phyloP scores from a whole-genome alignment of 768 basidiomycete species.

The Basidioascus undulatus region DNA sequence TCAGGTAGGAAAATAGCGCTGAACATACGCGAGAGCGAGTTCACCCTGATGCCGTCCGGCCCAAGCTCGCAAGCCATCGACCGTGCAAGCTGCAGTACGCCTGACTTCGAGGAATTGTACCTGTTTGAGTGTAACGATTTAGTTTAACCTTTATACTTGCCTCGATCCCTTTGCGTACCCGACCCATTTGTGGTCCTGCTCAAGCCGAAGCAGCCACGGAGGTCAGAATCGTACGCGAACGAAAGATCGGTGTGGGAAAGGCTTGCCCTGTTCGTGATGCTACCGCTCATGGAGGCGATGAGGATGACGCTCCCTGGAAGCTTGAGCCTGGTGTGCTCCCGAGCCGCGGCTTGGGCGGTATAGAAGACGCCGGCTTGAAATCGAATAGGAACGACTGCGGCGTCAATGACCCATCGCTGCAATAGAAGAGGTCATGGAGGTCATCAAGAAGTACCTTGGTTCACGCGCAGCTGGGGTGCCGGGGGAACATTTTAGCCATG shows the following conservation, averaged over 20 bases:
- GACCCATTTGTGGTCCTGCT: constrained; percentile 46
- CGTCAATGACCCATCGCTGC: background rate
- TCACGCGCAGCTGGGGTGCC: background rate
- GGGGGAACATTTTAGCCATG: background rate
- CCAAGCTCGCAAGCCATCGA: constrained; percentile 66
- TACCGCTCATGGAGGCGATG: constrained; percentile 37
- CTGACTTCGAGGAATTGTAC: constrained; percentile 27
- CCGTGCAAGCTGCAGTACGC: constrained; percentile 53
- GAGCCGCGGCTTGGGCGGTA: constrained; percentile 36
- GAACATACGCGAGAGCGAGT: constrained; percentile 53
- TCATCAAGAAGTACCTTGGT: too few species aligned
- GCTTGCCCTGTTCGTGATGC: constrained; percentile 43
- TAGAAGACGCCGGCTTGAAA: constrained; percentile 26
- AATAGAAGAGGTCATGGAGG: too few species aligned
- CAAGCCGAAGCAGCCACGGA: too few species aligned
- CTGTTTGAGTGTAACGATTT: too few species aligned
- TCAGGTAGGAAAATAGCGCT: too few species aligned
- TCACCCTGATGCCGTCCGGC: constrained; percentile 38
- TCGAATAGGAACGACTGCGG: background rate
- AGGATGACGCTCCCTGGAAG: constrained; percentile 30
- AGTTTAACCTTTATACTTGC: too few species aligned
- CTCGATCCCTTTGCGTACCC: constrained; percentile 55
- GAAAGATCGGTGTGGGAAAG: too few species aligned
- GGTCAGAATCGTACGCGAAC: too few species aligned
- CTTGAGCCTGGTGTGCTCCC: constrained; percentile 22